Evolutionary conservation across 441 rosid species (phyloP), one percentile per base, ranked within the genome.

Genomic region (Brassica hybrid): DNA sequence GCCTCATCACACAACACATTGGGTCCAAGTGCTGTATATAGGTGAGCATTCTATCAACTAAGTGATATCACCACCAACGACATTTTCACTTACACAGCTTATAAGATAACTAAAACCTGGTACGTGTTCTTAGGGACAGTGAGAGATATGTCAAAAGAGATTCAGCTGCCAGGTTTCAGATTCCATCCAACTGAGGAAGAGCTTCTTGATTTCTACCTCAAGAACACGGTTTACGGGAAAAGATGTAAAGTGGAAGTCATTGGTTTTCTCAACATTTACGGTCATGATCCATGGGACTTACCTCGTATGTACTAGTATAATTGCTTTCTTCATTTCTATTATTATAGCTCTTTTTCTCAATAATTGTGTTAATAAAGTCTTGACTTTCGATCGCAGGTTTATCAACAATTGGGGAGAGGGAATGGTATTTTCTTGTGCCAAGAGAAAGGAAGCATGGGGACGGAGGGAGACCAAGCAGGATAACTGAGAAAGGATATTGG

Each of bases 141-240:
- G 84, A 83, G 69, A 17, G 84, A 74, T 3, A 82, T 80, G 82
- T 56, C 82, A 5, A 57, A 78, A 7, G 83, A 82, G 70, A 69
- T 85, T 54, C 87, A 84, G 17, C 95, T 95, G 70, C 99, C 99
- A 0, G 99, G 98, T n/a, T 91, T 95, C 72, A 84, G 98, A 14
- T 95, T 95, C 87, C 98, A 95, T 72, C 99, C 99, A 0, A 95
- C 98, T 0, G 99, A 95, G 77, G 94, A 91, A 19, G 99, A 95
- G 72, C 93, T 95, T 56, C 91, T 95, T 16, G 89, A 87, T 69
- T 95, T 93, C 83, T 95, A 95, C 79, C 96, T 95, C 67, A 90
- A 79, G 72, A 95, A 85, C 85, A 84, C 79, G 85, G 80, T 95
- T 71, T 88, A 71, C n/a, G 90, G 90, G 7, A 88, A 85, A 52